phyloP scores from a whole-genome alignment of 805 yeast species.

The Saccharomycopsis selenospora region DNA sequence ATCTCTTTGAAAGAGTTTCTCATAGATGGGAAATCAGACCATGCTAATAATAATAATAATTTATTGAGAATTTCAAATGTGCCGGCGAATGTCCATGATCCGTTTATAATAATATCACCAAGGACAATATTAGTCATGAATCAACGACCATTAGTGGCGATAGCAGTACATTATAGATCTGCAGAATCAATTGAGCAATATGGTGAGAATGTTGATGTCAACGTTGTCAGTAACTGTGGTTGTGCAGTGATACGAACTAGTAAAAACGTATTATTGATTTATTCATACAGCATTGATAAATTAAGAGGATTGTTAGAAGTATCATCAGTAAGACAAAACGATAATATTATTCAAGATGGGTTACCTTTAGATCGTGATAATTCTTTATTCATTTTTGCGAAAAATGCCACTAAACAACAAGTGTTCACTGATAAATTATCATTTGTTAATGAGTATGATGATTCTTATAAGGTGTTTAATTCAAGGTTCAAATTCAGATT shows the following conservation, averaged over 20 bases:
- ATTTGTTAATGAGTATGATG: constrained; percentile 3
- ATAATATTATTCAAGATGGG: constrained; percentile 18
- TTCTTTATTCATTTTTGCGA: constrained; percentile 9
- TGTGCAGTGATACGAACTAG: constrained; percentile 32
- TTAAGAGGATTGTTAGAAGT: constrained; percentile 2
- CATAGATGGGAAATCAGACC: neutral
- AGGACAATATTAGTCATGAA: constrained; percentile 29
- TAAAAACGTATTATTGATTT: constrained; percentile 32
- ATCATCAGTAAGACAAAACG: constrained; percentile 13
- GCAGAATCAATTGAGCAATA: constrained; percentile 31
- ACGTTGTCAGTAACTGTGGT: constrained; percentile 25
- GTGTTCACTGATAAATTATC: constrained; percentile 5
- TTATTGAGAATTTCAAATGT: constrained; percentile 6
- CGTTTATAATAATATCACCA: constrained; percentile 29
- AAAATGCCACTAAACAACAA: constrained; percentile 5
- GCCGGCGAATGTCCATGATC: constrained; percentile 3
- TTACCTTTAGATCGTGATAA: constrained; percentile 10
- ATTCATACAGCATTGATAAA: constrained; percentile 23
- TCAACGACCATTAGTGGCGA: constrained; percentile 29
- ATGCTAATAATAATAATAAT: neutral
- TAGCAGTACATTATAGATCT: constrained; percentile 31
- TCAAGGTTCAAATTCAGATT: constrained; percentile 25
- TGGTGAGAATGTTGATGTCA: constrained; percentile 31
- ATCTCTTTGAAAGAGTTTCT: neutral
- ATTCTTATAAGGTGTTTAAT: constrained; percentile 17